These are phyloP conservation scores for Suillus occidentalis DNA, from an alignment of 768 basidiomycete species.

Conservation along the genomic window DNA sequence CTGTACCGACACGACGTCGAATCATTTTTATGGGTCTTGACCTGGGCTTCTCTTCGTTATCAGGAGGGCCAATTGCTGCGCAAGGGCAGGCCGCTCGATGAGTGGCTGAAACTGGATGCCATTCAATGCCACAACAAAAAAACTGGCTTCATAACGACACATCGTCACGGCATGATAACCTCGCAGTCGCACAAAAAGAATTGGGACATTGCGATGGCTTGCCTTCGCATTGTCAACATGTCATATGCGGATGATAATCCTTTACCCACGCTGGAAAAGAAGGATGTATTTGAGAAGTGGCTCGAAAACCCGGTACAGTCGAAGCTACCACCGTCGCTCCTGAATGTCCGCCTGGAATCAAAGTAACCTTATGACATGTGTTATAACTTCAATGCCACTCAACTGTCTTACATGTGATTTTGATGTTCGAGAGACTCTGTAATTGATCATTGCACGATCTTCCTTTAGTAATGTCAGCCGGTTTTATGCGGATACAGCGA, in stretches of 20 bases:
- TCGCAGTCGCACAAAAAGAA: background rate
- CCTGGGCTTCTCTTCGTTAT: background rate
- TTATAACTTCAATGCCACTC: too few relatives aligned
- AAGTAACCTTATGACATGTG: too few relatives aligned
- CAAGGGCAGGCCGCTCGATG: background rate
- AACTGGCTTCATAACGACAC: background rate
- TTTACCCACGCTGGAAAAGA: too few relatives aligned
- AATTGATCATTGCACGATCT: background rate
- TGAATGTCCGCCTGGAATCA: too few relatives aligned
- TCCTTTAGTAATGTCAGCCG: background rate
- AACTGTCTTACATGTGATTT: too few relatives aligned
- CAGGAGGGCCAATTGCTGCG: fast-evolving
- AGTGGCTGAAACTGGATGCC: background rate
- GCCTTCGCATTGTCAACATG: too few relatives aligned
- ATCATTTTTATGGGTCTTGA: background rate
- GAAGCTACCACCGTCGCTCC: too few relatives aligned
- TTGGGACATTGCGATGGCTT: background rate
- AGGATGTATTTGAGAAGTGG: too few relatives aligned
- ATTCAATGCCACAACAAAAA: background rate
- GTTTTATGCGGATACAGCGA: background rate
- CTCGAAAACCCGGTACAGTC: too few relatives aligned
- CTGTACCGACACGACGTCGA: background rate
- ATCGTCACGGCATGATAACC: background rate
- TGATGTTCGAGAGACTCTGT: too few relatives aligned
- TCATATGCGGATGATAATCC: too few relatives aligned